Percentiles rank a stretch among this genome's conserved stretches.
phyloP scores from a whole-genome alignment of 805 yeast genomes.

The Diddensiella caesifluorescens region DNA sequence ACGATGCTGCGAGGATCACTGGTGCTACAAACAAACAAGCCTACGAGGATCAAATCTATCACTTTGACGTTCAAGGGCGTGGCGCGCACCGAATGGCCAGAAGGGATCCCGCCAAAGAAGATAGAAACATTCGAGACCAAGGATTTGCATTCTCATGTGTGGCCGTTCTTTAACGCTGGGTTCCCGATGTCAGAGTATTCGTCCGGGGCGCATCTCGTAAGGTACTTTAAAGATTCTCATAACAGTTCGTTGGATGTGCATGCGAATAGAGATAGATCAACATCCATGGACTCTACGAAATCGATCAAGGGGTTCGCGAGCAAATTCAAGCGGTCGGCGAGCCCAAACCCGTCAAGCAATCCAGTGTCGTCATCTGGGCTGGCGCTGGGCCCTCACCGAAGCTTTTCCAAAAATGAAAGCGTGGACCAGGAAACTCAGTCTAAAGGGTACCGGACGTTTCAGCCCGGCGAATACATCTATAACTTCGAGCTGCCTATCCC shows the following conservation, averaged over 20 bases:
- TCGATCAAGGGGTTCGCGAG: constrained; percentile 20
- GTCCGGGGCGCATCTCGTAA: constrained; percentile 42
- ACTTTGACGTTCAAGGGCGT: constrained; percentile 59
- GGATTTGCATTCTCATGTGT: constrained; percentile 69
- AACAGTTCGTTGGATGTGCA: constrained; percentile 1
- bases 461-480: constrained; percentile 88
- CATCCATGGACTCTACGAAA: constrained; percentile 13
- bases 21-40: constrained; percentile 61
- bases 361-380: constrained; percentile 10
- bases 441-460: constrained; percentile 47
- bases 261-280: constrained; percentile 11
- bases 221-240: constrained; percentile 11
- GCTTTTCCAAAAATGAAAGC: constrained; percentile 25
- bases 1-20: constrained; percentile 75
- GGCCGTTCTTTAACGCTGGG: constrained; percentile 73
- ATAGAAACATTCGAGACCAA: constrained; percentile 58
- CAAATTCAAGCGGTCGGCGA: constrained; percentile 23
- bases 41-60: constrained; percentile 63
- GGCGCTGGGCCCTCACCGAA: constrained; percentile 25
- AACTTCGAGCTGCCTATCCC: constrained; percentile 87
- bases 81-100: constrained; percentile 89
- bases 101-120: constrained; percentile 91
- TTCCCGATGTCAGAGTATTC: constrained; percentile 35
- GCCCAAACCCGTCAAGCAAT: constrained; percentile 16
- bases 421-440: constrained; percentile 20